Evolutionary conservation across 768 basidiomycete genomes (phyloP), one percentile per base, ranked within the genome.

Genomic region (Amanita polypyramis): DNA sequence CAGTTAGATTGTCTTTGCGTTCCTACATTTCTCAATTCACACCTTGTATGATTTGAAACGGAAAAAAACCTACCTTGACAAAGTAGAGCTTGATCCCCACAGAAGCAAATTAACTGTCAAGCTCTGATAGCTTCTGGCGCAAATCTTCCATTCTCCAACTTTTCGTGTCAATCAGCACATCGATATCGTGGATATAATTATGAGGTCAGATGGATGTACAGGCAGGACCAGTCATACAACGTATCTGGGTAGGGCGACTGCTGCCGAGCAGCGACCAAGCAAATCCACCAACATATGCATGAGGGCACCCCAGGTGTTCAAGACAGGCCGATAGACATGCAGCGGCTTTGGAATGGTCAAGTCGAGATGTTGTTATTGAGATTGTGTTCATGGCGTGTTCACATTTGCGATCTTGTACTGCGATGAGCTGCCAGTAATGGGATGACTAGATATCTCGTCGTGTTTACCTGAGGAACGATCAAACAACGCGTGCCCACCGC

Each of bases 401-500:
- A 37, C 37, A 39, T 27, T 27, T 27, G 25, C 25, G 25, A 27
- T 27, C 25, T 27, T 27, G 25, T 27, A 7, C 25, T 27, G 25
- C 7, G 25, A 27, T n/a, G n/a, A n/a, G n/a, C n/a, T n/a, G n/a
- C n/a, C n/a, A n/a, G n/a, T n/a, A n/a, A n/a, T 56, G 43, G 46
- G 32, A 49, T 10, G 50, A 54, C 47, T 50, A 47, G 47, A 43
- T 25, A 52, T 19, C 46, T 64, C 64, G 69, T 65, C 35, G n/a
- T n/a, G n/a, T n/a, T n/a, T n/a, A n/a, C n/a, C n/a, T n/a, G n/a
- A n/a, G n/a, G n/a, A n/a, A n/a, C n/a, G n/a, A n/a, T n/a, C n/a
- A 70, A 69, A 72, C 68, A 72, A 69, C 68, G 67, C 70, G 67
- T 65, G 63, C 41, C 48, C 34, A 27, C 30, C 47, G 49, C 49